phyloP scores from a whole-genome alignment of 140 eudicot species.

The Eryngium alpinum region DNA sequence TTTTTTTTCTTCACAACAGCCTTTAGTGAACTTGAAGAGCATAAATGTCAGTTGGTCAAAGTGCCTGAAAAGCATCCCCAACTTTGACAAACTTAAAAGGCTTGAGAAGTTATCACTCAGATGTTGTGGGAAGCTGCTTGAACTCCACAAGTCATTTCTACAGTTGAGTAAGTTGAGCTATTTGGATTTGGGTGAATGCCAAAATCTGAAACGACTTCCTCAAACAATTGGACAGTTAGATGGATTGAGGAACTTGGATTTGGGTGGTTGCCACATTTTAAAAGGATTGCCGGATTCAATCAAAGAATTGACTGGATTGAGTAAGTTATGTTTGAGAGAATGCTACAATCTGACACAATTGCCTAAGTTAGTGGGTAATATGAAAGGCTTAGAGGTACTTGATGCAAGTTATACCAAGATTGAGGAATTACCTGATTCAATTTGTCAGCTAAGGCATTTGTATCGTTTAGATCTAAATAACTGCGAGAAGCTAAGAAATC shows the following conservation, averaged over 20 bases:
- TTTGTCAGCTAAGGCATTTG: not conserved
- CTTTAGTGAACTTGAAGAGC: not conserved
- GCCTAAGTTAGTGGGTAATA: not conserved
- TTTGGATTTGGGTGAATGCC: not conserved
- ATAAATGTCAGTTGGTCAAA: not conserved
- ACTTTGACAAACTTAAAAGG: not conserved
- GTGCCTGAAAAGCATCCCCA: not conserved
- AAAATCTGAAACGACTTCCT: not conserved
- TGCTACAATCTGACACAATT: not conserved
- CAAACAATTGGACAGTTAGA: not conserved
- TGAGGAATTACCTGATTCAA: not conserved
- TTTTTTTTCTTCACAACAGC: not conserved
- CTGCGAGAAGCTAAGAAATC: not conserved
- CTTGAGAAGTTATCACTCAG: not conserved
- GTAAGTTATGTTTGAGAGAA: constrained; percentile 5
- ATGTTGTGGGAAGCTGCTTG: not conserved
- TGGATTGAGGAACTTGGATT: not conserved
- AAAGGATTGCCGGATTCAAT: not conserved
- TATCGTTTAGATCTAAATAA: too few relatives aligned
- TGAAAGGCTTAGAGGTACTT: not conserved
- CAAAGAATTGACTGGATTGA: constrained; percentile 10
- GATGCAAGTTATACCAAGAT: not conserved
- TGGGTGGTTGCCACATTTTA: not conserved
- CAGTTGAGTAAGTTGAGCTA: not conserved
- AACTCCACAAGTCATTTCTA: not conserved